Conservation (phyloP, 306 rosid species). For the Notholithocarpus densiflorus region DNA sequence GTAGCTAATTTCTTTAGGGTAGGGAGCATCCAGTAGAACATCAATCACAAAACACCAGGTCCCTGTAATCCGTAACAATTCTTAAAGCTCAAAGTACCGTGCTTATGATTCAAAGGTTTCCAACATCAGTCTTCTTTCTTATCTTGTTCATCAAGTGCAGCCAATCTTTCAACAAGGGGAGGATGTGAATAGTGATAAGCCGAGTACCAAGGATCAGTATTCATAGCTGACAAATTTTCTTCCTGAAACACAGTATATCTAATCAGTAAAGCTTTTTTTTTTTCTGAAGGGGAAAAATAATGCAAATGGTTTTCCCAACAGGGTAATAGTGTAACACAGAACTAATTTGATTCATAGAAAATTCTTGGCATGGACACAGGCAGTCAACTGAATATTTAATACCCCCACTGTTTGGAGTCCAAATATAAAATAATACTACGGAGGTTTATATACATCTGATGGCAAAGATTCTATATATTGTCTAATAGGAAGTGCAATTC, state of each 20-base stretch:
- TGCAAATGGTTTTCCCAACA: not conserved
- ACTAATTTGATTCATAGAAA: not conserved
- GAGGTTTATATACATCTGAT: not conserved
- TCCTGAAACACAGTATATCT: conserved; percentile 48
- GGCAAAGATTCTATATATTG: not conserved
- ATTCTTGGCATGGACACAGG: not conserved
- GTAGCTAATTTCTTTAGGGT: not conserved
- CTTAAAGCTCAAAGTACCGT: conserved; percentile 10
- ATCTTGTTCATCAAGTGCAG: conserved; percentile 60
- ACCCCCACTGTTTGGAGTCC: not conserved
- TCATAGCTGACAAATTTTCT: conserved; percentile 96
- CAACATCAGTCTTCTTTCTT: conserved; percentile 57
- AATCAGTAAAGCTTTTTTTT: not conserved
- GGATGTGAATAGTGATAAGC: conserved; percentile 98
- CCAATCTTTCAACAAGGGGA: conserved; percentile 91
- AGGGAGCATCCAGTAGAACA: not conserved
- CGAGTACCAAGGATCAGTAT: conserved; percentile 97
- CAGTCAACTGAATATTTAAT: not conserved
- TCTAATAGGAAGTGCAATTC: not conserved
- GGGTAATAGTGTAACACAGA: not conserved
- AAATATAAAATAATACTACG: not conserved
- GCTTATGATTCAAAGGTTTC: conserved; percentile 25
- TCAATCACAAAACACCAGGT: not conserved
- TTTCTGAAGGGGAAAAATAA: too few relatives aligned
- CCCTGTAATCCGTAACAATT: not conserved